These are phyloP conservation scores for Verticillium klebahnii DNA, from an alignment of 2,329 filamentous ascomycete genomes.

Conservation along the genomic window DNA sequence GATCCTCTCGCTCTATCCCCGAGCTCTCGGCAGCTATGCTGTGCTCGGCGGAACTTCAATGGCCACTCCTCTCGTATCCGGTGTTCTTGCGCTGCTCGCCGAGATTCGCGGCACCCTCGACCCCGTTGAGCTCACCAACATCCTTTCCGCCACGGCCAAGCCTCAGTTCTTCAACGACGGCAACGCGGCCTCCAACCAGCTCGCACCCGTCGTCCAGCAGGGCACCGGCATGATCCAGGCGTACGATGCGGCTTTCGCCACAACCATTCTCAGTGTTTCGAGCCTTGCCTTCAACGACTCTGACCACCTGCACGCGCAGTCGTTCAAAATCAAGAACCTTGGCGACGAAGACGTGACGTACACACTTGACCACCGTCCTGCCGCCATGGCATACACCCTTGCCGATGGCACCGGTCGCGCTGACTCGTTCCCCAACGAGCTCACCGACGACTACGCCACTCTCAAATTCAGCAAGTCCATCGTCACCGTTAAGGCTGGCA, in stretches of 20 bases:
- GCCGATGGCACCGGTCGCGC: constrained; percentile 29
- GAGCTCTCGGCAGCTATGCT: constrained; percentile 41
- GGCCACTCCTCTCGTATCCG: constrained; percentile 53
- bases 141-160: constrained; percentile 44
- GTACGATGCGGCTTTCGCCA: constrained; percentile 52
- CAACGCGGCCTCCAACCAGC: constrained; percentile 24
- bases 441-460: constrained; percentile 34
- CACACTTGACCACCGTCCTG: constrained; percentile 43
- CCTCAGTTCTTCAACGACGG: constrained; percentile 45
- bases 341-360: constrained; percentile 45
- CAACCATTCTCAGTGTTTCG: constrained; percentile 47
- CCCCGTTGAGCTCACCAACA: constrained; percentile 42
- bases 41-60: constrained; percentile 56
- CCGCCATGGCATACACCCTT: constrained; percentile 51
- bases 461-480: constrained; percentile 34
- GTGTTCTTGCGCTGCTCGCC: constrained; percentile 48
- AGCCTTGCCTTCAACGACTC: constrained; percentile 62
- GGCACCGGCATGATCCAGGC: constrained; percentile 58
- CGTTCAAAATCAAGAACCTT: constrained; percentile 53
- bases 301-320: constrained; percentile 44
- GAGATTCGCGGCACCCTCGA: constrained; percentile 46
- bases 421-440: constrained; percentile 39
- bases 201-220: constrained; percentile 56
- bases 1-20: constrained; percentile 54
- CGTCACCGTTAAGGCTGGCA: constrained; percentile 36